Base-by-base conservation (phyloP, 352 stramenopile genomes). In the Aphanomyces invadans region DNA sequence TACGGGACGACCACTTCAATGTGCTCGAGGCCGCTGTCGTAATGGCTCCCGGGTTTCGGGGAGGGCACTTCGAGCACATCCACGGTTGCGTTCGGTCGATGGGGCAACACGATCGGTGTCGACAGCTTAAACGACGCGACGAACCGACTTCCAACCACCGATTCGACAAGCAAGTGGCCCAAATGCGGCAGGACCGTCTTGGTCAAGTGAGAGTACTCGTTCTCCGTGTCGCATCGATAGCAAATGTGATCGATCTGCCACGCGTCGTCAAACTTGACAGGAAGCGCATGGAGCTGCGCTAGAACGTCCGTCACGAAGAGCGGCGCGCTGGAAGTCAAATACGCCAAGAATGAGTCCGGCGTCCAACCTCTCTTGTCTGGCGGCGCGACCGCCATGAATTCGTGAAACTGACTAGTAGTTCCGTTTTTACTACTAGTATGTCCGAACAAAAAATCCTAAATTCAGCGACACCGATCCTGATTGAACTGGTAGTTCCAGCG, bases 21-120 rank as follows among this genome's bases (percentile, higher is more conserved):
- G 32, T 70, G 63, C 48, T 70, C 63, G 42, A 70, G 55, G 25
- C 63, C 51, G 33, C 52, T 46, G 28, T 63, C 39, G 56, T 70
- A 70, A 17, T 45, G 61, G 53, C 52, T 66, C 11, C 63, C 63
- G 11, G 15, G 63, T 23, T 70, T 70, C 2, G 63, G 63, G 25
- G 39, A 65, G 10, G 63, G 63, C 19, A 70, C 52, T 48, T 70
- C 63, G 17, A 70, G 33, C 25, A 70, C 63, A 55, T 70, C 63
- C 5, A 70, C 63, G 2, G n/a, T 32, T 7, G 21, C 12, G 23
- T 21, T 32, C 4, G 21, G 21, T 29, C 49, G 23, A 57, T 57
- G 49, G 23, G 29, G 19, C n/a, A 67, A 33, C 2, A 17, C n/a
- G 23, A 67, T 57, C 21, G 60, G 38, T 10, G 19, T 39, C 10